phyloP scores from a whole-genome alignment of 768 basidiomycete species.

The Scleroderma bovista region DNA sequence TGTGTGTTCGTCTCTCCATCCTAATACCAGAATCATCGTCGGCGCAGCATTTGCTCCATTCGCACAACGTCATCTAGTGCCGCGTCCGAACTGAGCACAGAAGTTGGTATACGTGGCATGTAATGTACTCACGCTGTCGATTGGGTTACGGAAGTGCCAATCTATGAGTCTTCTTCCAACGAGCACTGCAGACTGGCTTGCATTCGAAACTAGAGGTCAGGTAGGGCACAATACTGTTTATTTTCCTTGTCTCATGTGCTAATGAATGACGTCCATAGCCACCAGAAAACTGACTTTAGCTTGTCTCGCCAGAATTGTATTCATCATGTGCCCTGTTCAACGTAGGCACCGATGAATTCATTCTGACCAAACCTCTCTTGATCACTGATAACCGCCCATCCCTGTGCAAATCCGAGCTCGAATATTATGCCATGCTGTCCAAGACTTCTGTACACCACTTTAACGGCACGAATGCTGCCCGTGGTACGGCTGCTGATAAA shows the following conservation, averaged over 20 bases:
- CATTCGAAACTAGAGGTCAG: conserved; percentile 76
- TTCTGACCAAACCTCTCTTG: not conserved
- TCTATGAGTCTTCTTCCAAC: conserved; percentile 89
- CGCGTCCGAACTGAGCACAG: conserved; percentile 45
- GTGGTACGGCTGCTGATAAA: no score
- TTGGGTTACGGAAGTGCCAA: conserved; percentile 91
- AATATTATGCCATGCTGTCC: no score
- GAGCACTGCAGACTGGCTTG: conserved; percentile 92
- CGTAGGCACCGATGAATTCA: conserved; percentile 10
- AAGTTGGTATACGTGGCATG: conserved; percentile 68
- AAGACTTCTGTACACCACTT: no score
- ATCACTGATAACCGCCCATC: no score
- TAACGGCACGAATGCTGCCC: no score
- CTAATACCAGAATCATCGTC: no score
- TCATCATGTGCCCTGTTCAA: not conserved
- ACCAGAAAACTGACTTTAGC: no score
- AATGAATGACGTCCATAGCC: no score
- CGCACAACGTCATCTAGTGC: conserved; percentile 41
- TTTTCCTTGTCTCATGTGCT: no score
- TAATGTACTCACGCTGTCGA: conserved; percentile 70
- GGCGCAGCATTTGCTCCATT: conserved; percentile 68
- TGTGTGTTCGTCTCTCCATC: not conserved
- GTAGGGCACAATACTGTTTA: conserved; percentile 30
- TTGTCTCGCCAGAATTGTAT: no score
- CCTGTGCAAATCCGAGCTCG: no score